phyloP scores from a whole-genome alignment of 805 yeast genomes.

The Debaryomyces prosopidis region DNA sequence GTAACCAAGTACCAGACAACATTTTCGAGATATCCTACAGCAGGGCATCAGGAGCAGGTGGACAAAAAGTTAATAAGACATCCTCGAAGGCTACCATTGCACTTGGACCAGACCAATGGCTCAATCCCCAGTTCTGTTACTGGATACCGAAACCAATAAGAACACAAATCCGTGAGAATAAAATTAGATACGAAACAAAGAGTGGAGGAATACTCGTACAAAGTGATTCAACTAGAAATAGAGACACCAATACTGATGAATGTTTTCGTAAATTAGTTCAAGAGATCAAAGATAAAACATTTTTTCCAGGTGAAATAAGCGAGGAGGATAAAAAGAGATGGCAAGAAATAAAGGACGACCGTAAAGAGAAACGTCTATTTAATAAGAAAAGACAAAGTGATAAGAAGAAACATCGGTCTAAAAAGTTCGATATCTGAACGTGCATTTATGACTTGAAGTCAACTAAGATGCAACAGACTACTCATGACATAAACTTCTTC shows the following conservation, averaged over 20 bases:
- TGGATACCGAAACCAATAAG: constrained; percentile 64
- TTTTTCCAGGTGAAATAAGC: constrained; percentile 49
- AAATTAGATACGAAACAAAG: constrained; percentile 56
- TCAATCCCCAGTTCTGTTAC: constrained; percentile 31
- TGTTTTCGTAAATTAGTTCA: constrained; percentile 61
- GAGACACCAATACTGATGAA: constrained; percentile 54
- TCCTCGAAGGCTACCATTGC: constrained; percentile 66
- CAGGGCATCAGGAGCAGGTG: constrained; percentile 83
- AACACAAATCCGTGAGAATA: constrained; percentile 36
- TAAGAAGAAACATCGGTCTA: constrained; percentile 36
- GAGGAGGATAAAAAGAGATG: constrained; percentile 52
- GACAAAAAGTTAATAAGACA: constrained; percentile 81
- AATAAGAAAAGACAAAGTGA: constrained; percentile 39
- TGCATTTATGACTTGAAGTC: too few relatives aligned
- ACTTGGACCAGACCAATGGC: constrained; percentile 44
- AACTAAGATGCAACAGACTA: too few relatives aligned
- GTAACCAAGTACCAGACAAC: constrained; percentile 41
- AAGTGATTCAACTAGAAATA: constrained; percentile 58
- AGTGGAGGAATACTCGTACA: constrained; percentile 57
- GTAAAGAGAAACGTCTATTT: constrained; percentile 31
- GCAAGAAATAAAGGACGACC: constrained; percentile 37
- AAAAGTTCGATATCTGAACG: constrained; percentile 27
- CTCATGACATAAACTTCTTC: too few relatives aligned
- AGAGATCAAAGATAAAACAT: constrained; percentile 49
- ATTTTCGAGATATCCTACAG: constrained; percentile 48